phyloP scores from a whole-genome alignment of 345 rosid genomes.

The Brassica rapa region DNA sequence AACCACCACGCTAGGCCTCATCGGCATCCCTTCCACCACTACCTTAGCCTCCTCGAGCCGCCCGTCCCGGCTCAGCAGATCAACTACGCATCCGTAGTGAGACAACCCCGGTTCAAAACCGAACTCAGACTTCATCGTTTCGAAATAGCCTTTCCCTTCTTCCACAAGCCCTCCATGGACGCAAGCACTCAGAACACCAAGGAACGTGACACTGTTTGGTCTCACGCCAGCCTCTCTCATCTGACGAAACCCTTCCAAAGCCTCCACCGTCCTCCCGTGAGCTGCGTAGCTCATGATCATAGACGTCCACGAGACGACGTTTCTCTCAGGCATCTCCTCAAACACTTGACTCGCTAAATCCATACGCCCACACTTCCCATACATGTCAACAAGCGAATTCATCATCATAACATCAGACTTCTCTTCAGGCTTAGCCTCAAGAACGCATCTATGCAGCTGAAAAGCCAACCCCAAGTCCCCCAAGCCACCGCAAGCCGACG shows the following conservation, averaged over 20 bases:
- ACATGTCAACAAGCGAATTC: constrained; percentile 76
- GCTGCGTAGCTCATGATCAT: constrained; percentile 71
- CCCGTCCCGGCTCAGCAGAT: constrained; percentile 75
- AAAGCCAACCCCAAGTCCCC: constrained; percentile 65
- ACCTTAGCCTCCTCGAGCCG: constrained; percentile 66
- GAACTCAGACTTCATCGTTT: constrained; percentile 58
- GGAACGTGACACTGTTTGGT: constrained; percentile 76
- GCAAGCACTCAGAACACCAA: constrained; percentile 78
- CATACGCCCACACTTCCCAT: constrained; percentile 86
- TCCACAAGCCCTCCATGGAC: constrained; percentile 81
- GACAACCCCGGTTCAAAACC: constrained; percentile 51
- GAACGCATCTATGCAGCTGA: constrained; percentile 74
- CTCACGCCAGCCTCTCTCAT: constrained; percentile 57
- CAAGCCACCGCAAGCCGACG: constrained; percentile 74
- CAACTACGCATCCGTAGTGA: constrained; percentile 85
- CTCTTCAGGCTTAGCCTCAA: constrained; percentile 48
- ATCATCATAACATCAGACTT: constrained; percentile 62
- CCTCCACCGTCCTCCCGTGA: constrained; percentile 61
- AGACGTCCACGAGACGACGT: constrained; percentile 87
- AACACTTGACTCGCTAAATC: constrained; percentile 68
- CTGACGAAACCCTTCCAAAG: constrained; percentile 54
- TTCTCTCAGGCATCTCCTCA: constrained; percentile 46
- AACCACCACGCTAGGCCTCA: constrained; percentile 69
- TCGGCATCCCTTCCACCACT: constrained; percentile 72
- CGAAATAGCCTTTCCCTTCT: constrained; percentile 63